phyloP scores from a whole-genome alignment of 2,329 filamentous ascomycete genomes.

The Ophiostoma sp. region DNA sequence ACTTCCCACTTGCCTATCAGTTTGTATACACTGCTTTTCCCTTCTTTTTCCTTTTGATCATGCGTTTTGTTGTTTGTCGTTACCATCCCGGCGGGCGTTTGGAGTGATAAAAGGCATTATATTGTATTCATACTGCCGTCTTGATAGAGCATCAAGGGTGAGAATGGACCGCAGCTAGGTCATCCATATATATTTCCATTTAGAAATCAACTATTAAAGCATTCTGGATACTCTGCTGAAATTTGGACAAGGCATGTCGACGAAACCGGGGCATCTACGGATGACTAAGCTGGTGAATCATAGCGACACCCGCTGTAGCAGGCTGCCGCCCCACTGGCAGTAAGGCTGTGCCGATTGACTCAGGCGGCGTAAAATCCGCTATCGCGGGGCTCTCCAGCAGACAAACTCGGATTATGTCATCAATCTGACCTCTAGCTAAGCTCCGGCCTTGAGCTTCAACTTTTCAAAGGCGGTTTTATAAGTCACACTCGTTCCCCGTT shows the following conservation, averaged over 20 bases:
- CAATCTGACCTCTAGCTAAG: conserved; percentile 4
- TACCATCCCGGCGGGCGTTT: conserved; percentile 7
- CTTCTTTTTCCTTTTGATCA: not conserved
- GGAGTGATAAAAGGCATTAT: not conserved
- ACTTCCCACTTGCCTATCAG: not conserved
- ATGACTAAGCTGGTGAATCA: conserved; percentile 4
- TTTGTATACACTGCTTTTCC: conserved; percentile 3
- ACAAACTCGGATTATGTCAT: not conserved
- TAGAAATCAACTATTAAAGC: not conserved
- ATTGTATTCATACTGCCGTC: not conserved
- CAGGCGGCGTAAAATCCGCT: not conserved
- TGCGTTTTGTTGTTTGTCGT: not conserved
- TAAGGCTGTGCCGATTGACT: conserved; percentile 12
- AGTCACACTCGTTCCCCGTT: not conserved
- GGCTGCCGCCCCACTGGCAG: not conserved
- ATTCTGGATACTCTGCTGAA: not conserved
- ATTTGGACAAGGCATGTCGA: not conserved
- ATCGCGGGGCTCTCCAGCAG: not conserved
- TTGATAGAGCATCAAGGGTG: conserved; percentile 4
- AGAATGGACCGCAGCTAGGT: not conserved
- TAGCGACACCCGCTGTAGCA: not conserved
- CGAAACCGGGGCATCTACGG: not conserved
- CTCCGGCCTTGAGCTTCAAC: not conserved
- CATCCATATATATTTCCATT: not conserved
- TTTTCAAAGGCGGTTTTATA: not conserved